Evolutionary conservation across 371 early-diverging fungal species (phyloP).

Genomic region (Rhizopus delemar): DNA sequence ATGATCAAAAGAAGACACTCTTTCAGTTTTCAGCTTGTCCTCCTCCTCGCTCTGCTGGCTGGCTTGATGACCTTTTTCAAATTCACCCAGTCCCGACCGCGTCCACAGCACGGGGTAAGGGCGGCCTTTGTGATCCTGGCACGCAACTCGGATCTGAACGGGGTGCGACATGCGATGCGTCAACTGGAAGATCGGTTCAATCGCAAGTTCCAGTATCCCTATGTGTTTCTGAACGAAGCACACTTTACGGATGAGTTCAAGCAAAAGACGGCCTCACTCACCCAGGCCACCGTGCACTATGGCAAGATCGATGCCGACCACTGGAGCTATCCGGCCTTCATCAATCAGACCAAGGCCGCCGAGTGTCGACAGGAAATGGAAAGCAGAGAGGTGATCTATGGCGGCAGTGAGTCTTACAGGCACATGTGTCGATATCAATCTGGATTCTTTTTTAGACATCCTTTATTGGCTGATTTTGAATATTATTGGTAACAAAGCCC

Average conservation of each 20-base stretch:
- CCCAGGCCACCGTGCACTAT: constrained; percentile 53
- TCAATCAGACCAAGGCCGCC: constrained; percentile 70
- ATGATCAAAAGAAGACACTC: no score
- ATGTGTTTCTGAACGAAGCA: constrained; percentile 83
- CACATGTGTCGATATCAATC: constrained; percentile 83
- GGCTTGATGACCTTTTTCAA: no score
- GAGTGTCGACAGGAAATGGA: constrained; percentile 62
- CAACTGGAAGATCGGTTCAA: constrained; percentile 88
- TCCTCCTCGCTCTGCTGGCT: no score
- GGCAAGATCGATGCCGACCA: constrained; percentile 57
- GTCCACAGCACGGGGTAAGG: constrained; percentile 11
- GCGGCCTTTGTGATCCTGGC: constrained; percentile 70
- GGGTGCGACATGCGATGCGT: constrained; percentile 65
- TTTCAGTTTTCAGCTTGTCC: no score
- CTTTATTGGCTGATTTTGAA: constrained; percentile 73
- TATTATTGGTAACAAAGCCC: constrained; percentile 84
- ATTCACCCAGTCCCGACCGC: no score
- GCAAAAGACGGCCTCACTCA: constrained; percentile 41
- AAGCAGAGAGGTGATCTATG: constrained; percentile 72
- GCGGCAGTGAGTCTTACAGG: constrained; percentile 80
- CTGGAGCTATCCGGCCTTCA: constrained; percentile 84
- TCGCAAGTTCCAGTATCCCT: constrained; percentile 81
- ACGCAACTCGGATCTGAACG: constrained; percentile 76
- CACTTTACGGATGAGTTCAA: constrained; percentile 83
- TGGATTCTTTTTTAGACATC: constrained; percentile 77